A percentile compares a stretch with the other conserved stretches of the same genome.
phyloP scores from a whole-genome alignment of 2,329 filamentous ascomycete species.

The Tolypocladium paradoxum region DNA sequence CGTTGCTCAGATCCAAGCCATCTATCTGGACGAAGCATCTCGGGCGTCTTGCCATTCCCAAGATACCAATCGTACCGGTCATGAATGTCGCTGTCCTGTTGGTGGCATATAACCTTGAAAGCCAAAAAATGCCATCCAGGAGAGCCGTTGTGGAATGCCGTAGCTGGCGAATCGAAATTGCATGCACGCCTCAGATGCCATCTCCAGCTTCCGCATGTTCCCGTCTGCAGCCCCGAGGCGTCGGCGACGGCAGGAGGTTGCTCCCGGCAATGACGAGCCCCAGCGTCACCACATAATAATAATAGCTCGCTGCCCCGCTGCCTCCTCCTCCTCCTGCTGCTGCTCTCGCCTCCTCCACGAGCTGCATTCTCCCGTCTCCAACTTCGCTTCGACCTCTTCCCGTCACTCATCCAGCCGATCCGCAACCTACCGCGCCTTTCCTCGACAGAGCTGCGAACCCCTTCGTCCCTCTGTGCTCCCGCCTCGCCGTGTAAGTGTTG shows the following conservation, averaged over 20 bases:
- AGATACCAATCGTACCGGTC: background rate
- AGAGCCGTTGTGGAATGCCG: background rate
- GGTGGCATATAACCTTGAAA: background rate
- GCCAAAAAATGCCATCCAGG: background rate
- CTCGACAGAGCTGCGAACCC: background rate
- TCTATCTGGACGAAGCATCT: background rate
- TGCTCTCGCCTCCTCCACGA: background rate
- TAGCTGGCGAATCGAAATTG: background rate
- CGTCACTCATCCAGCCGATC: background rate
- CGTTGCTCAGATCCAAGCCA: background rate
- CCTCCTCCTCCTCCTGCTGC: background rate
- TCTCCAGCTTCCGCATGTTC: constrained; percentile 20
- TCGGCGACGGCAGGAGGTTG: constrained; percentile 19
- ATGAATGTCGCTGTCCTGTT: background rate
- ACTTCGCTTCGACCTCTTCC: background rate
- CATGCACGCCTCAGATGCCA: background rate
- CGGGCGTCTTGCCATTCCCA: background rate
- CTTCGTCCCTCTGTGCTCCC: background rate
- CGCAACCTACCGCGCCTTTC: background rate
- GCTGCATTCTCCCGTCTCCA: background rate
- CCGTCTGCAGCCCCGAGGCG: constrained; percentile 12
- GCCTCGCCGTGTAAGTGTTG: constrained; percentile 2
- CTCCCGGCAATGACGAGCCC: constrained; percentile 16
- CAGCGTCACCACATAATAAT: background rate
- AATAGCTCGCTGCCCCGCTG: background rate